Conservation (phyloP, 257 asterid species). For the Nicotiana attenuata region DNA sequence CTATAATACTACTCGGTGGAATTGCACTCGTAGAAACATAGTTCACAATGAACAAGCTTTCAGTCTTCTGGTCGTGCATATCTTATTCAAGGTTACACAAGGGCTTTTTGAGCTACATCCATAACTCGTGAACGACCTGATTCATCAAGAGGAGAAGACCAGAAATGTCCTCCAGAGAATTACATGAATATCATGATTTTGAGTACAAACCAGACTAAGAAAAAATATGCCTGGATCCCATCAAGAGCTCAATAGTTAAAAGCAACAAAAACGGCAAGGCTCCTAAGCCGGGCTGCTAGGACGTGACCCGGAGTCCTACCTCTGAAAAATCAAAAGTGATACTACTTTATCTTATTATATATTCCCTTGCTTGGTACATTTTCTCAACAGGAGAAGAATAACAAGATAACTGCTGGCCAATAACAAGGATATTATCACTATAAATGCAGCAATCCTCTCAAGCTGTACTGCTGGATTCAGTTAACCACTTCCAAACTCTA, state of each 20-base stretch:
- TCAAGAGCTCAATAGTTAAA: background rate
- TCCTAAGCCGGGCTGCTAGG: background rate
- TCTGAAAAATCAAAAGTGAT: constrained; percentile 22
- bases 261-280: background rate
- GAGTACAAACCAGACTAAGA: constrained; percentile 8
- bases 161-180: constrained; percentile 1
- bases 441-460: constrained; percentile 13
- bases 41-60: background rate
- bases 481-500: constrained; percentile 82
- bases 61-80: background rate
- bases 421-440: background rate
- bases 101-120: background rate
- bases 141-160: background rate
- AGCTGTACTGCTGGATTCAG: constrained; percentile 36
- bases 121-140: background rate
- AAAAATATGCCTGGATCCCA: constrained; percentile 11
- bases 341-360: constrained; percentile 6
- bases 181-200: background rate
- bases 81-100: constrained; percentile 7
- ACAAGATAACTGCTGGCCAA: background rate
- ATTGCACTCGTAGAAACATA: background rate
- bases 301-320: background rate
- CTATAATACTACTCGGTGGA: background rate
- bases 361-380: background rate
- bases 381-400: background rate